These are phyloP conservation scores for Dentiscutata heterogama DNA, from an alignment of 371 early-diverging fungal species.

Conservation along the genomic window DNA sequence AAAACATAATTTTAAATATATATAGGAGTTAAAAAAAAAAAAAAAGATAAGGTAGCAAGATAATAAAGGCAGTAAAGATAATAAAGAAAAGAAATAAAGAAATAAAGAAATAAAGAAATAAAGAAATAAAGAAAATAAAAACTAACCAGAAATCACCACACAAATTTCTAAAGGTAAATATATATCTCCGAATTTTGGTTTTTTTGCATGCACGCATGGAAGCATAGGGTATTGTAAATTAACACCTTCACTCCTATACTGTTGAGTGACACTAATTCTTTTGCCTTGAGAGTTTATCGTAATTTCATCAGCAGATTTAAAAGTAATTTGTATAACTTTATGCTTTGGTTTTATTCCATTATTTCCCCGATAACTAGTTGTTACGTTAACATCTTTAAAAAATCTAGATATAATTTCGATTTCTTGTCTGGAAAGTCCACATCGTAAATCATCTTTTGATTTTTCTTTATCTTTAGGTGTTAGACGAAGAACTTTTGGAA, in stretches of 20 bases:
- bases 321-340: constrained; percentile 72
- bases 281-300: constrained; percentile 57
- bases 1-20: no score
- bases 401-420: background rate
- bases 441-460: constrained; percentile 52
- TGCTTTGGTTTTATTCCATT: constrained; percentile 57
- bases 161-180: background rate
- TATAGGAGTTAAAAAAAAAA: no score
- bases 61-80: no score
- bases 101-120: no score
- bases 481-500: constrained; percentile 34
- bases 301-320: constrained; percentile 68
- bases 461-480: constrained; percentile 52
- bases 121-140: background rate
- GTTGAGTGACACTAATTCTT: constrained; percentile 35
- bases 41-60: no score
- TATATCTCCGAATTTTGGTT: background rate
- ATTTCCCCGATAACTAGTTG: constrained; percentile 76
- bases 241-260: background rate
- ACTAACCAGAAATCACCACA: background rate
- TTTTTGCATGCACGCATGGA: background rate
- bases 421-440: constrained; percentile 39
- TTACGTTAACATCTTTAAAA: constrained; percentile 70
- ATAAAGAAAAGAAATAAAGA: no score
- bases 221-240: background rate